Conservation (phyloP, 495 filamentous ascomycete genomes). For the Penicillium lividum region DNA sequence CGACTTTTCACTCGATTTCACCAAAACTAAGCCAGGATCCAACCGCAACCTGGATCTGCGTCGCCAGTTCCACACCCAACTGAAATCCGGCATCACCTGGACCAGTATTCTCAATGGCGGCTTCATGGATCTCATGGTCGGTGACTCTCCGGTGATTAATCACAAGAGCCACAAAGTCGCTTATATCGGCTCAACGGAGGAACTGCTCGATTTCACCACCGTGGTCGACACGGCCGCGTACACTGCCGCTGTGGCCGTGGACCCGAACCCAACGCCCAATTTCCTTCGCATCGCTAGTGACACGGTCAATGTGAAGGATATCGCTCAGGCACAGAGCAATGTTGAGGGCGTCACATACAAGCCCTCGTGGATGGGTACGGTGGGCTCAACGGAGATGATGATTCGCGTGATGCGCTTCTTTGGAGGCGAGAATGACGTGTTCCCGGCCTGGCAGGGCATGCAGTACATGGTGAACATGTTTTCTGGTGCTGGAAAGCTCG, state of each 20-base stretch:
- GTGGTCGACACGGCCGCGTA: slow-evolving; percentile 17
- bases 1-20: slow-evolving; percentile 18
- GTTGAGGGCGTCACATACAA: slow-evolving; percentile 12
- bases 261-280: slow-evolving; percentile 14
- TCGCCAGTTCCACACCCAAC: slow-evolving; percentile 11
- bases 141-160: slow-evolving; percentile 15
- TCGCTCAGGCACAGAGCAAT: slow-evolving; percentile 15
- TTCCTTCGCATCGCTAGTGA: slow-evolving; percentile 19
- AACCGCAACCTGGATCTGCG: slow-evolving; percentile 17
- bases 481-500: slow-evolving; percentile 13
- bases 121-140: slow-evolving; percentile 16
- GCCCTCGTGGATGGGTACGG: slow-evolving; percentile 14
- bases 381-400: slow-evolving; percentile 5
- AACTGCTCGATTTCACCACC: slow-evolving; percentile 14
- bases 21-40: slow-evolving; percentile 14
- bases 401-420: slow-evolving; percentile 10
- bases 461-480: slow-evolving; percentile 20
- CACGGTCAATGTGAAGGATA: slow-evolving; percentile 7
- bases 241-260: slow-evolving; percentile 15
- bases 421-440: slow-evolving; percentile 12
- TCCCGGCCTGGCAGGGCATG: slow-evolving; percentile 17
- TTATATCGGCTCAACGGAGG: slow-evolving; percentile 7
- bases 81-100: slow-evolving; percentile 16
- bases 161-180: slow-evolving; percentile 12
- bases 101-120: slow-evolving; percentile 19